A percentile compares a stretch with the other conserved stretches of the same genome.
Evolutionary conservation across 352 stramenopile species (phyloP).

Genomic region (Pythium aphanidermatum): DNA sequence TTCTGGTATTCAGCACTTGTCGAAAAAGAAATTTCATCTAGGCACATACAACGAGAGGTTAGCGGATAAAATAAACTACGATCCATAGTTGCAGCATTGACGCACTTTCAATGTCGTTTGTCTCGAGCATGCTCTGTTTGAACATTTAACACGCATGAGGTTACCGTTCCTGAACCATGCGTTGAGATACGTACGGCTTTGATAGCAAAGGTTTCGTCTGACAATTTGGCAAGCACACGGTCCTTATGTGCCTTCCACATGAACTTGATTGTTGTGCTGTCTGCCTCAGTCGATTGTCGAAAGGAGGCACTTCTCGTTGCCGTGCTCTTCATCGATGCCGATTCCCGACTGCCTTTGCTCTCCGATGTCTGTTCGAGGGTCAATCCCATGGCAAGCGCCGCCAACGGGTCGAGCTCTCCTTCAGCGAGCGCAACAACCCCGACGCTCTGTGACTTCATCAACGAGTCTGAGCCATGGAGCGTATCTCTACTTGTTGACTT

Average conservation of each 20-base stretch:
- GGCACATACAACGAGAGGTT: neutral
- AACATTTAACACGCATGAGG: too few species aligned
- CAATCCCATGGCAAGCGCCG: conserved; percentile 28
- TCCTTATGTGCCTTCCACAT: conserved; percentile 70
- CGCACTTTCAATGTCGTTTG: conserved; percentile 53
- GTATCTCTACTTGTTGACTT: too few species aligned
- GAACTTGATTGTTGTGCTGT: conserved; percentile 37
- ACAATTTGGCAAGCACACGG: conserved; percentile 52
- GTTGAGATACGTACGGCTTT: conserved; percentile 62
- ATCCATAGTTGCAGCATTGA: neutral
- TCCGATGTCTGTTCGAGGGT: too few species aligned
- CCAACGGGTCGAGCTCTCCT: conserved; percentile 66
- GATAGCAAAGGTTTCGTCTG: conserved; percentile 65
- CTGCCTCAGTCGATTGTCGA: neutral
- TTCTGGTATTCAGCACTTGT: conserved; percentile 34
- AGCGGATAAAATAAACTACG: neutral
- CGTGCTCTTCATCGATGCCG: neutral
- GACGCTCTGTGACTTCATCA: too few species aligned
- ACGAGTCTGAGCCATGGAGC: too few species aligned
- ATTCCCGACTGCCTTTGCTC: too few species aligned
- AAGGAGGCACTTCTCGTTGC: neutral
- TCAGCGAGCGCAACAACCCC: conserved; percentile 60
- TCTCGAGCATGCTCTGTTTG: conserved; percentile 74
- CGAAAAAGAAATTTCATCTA: conserved; percentile 38
- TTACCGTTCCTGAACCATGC: too few species aligned